These are phyloP conservation scores for Nepenthes gracilis DNA, from an alignment of 148 eudicot species.

Conservation along the genomic window DNA sequence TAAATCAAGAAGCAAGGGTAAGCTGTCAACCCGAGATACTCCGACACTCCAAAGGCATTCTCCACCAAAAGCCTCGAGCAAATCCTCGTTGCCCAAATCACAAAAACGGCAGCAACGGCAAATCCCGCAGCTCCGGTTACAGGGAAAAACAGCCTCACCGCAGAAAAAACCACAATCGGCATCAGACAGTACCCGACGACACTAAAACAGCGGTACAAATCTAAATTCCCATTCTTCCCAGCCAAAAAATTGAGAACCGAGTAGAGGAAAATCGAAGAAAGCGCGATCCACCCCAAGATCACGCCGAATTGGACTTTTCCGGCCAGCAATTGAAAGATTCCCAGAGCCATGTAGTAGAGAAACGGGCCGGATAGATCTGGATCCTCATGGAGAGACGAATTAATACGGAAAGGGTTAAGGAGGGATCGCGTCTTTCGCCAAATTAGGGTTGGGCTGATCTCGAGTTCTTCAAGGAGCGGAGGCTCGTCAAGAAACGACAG, in stretches of 20 bases:
- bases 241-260: slow-evolving; percentile 14
- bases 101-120: slow-evolving; percentile 9
- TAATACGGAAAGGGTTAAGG: slow-evolving; percentile 20
- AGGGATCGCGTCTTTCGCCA: slow-evolving; percentile 19
- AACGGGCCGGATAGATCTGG: slow-evolving; percentile 28
- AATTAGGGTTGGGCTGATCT: slow-evolving; percentile 19
- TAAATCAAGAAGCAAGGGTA: slow-evolving; percentile 24
- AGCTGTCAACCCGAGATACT: slow-evolving; percentile 17
- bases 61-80: slow-evolving; percentile 21
- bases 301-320: slow-evolving; percentile 28
- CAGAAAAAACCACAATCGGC: slow-evolving; percentile 24
- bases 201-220: slow-evolving; percentile 22
- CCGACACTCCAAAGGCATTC: slow-evolving; percentile 5
- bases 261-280: slow-evolving; percentile 17
- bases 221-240: slow-evolving; percentile 22
- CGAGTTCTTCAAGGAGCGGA: slow-evolving; percentile 26
- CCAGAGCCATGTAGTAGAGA: slow-evolving; percentile 13
- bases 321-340: slow-evolving; percentile 20
- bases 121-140: slow-evolving; percentile 8
- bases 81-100: slow-evolving; percentile 22
- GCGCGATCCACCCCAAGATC: slow-evolving; percentile 19
- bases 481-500: slow-evolving; percentile 16
- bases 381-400: slow-evolving; percentile 13
- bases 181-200: slow-evolving; percentile 20
- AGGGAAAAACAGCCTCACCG: slow-evolving; percentile 20